Base-by-base conservation (phyloP, 2,329 filamentous ascomycete species). In the Teratosphaeriaceae sp. region DNA sequence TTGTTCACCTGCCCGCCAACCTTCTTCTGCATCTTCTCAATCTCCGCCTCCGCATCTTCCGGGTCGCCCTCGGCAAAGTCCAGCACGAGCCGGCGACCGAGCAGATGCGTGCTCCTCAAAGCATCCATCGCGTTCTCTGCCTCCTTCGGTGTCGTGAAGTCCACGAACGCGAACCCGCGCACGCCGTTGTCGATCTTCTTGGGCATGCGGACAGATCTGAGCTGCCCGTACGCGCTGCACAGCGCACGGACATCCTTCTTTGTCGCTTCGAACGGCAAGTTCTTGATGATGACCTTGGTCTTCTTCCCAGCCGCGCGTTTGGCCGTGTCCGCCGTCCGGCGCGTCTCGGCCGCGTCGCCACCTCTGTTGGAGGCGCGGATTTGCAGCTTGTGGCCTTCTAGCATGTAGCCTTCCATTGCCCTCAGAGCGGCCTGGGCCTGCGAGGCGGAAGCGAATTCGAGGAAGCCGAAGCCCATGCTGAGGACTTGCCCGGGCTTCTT, bases 201-300 rank as follows among this genome's bases (percentile, higher is more conserved):
- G 41, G 92, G 92, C 59, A 98, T 79, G 50, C 92, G 85, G 48
- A 98, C 87, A 41, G 88, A 90, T 59, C 88, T 84, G 50, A 98
- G 79, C 63, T 95, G 84, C 35, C 92, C 94, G 67, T 96, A 97
- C 26, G 87, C 82, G 48, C 85, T 81, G 63, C 97, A 89, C 31
- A 97, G 74, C 42, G 84, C 74, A 50, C 87, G 80, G 45, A 98
- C 76, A 63, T 98, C 92, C 65, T 94, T 92, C 72, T 95, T 96
- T 42, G 82, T 84, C 38, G 86, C 84, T 70, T 97, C 88, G 71
- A 98, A 98, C 16, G 92, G 90, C 66, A 98, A 71, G 71, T 98
- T 98, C 74, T 97, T 98, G 72, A 98, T 84, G 66, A 97, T 83
- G 60, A 98, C 84, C 75, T 97, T 97, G 37, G 89, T 96, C 53